Evolutionary conservation across 768 basidiomycete genomes (phyloP).

Genomic region (Suillus subaureus): DNA sequence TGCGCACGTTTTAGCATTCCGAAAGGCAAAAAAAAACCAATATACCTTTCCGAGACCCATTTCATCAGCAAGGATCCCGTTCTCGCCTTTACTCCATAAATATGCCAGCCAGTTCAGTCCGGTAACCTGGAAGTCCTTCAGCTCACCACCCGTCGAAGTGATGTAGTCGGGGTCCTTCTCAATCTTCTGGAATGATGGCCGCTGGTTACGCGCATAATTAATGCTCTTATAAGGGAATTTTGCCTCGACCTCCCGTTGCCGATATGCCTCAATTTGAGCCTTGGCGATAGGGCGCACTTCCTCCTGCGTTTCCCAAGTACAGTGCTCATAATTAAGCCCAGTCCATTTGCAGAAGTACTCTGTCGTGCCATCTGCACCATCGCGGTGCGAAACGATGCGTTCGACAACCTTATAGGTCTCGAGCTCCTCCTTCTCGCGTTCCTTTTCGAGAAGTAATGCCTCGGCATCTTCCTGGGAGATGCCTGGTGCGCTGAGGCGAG

Average conservation of each 20-base stretch:
- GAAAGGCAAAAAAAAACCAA: conserved; percentile 5
- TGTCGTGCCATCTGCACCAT: conserved; percentile 55
- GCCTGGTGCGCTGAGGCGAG: conserved; percentile 61
- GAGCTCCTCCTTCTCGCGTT: conserved; percentile 87
- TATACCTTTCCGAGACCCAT: conserved; percentile 97
- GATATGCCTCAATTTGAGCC: conserved; percentile 78
- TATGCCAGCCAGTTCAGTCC: conserved; percentile 99
- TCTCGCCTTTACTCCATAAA: conserved; percentile 91
- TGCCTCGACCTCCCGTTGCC: conserved; percentile 71
- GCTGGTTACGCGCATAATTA: conserved; percentile 60
- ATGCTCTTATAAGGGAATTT: conserved; percentile 87
- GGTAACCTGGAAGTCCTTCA: conserved; percentile 98
- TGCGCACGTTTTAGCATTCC: conserved; percentile 32
- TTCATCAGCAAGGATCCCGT: conserved; percentile 97
- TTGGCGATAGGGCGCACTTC: conserved; percentile 80
- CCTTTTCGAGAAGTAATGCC: conserved; percentile 84
- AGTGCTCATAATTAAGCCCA: conserved; percentile 88
- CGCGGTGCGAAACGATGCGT: conserved; percentile 81
- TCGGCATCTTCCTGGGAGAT: conserved; percentile 88
- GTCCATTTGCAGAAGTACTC: conserved; percentile 99
- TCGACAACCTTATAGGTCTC: conserved; percentile 93
- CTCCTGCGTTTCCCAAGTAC: conserved; percentile 91
- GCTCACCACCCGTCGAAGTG: conserved; percentile 68
- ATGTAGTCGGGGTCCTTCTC: conserved; percentile 89
- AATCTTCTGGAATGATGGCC: conserved; percentile 84